A percentile compares a stretch with the other conserved stretches of the same genome.
These are phyloP conservation scores for Colletotrichum sp. DNA, from an alignment of 2,329 filamentous ascomycete species.

Conservation along the genomic window DNA sequence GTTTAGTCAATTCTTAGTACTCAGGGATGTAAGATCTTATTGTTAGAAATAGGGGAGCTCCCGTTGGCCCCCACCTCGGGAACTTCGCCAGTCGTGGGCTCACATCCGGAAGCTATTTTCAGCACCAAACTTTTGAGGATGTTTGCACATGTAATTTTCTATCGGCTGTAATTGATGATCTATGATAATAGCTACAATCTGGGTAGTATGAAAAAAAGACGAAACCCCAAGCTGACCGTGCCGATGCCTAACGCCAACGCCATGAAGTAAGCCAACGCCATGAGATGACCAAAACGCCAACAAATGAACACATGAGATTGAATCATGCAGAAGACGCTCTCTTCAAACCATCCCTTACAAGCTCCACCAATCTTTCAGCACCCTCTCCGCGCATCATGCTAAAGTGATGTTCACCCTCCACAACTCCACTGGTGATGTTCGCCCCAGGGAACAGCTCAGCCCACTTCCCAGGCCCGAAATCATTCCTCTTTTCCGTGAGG, in stretches of 20 bases:
- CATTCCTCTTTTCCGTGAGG: constrained; percentile 73
- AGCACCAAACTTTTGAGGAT: no score
- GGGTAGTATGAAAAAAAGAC: background rate
- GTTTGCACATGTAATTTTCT: background rate
- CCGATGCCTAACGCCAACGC: background rate
- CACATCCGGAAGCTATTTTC: no score
- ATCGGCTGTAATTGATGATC: background rate
- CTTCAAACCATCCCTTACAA: background rate
- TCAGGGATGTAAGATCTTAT: no score
- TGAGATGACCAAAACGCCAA: background rate
- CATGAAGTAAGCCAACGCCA: background rate
- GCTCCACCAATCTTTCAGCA: constrained; percentile 10
- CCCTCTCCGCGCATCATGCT: constrained; percentile 73
- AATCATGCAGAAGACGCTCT: background rate
- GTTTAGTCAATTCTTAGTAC: no score
- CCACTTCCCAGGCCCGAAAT: constrained; percentile 74
- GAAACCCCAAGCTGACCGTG: background rate
- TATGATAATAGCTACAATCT: background rate
- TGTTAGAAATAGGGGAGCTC: no score
- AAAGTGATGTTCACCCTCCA: constrained; percentile 73
- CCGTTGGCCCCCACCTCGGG: no score
- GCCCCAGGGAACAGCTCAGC: constrained; percentile 64
- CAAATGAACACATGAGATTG: background rate
- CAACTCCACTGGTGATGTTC: constrained; percentile 67
- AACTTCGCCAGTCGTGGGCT: no score